These are phyloP conservation scores for Leccinum pellstonianum DNA, from an alignment of 768 basidiomycete genomes.

Conservation along the genomic window DNA sequence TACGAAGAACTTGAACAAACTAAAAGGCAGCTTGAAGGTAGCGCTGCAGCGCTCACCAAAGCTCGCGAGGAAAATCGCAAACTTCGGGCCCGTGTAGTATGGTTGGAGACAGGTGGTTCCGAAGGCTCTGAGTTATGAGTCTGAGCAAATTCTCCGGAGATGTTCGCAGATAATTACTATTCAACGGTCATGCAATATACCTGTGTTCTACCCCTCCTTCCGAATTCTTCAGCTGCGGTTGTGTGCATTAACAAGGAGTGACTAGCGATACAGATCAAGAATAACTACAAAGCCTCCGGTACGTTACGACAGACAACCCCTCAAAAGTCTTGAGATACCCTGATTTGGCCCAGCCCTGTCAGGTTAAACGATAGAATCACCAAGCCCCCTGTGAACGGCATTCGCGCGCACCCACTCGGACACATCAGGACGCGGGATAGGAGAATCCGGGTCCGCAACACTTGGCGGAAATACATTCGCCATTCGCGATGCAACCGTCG, in stretches of 20 bases:
- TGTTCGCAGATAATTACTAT: constrained; percentile 8
- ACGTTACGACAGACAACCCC: neutral
- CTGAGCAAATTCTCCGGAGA: constrained; percentile 17
- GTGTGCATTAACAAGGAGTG: constrained; percentile 1
- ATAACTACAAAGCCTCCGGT: neutral
- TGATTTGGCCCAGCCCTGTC: constrained; percentile 5
- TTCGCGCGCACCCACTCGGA: constrained; percentile 57
- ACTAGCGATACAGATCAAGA: constrained; percentile 15
- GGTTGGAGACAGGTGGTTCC: constrained; percentile 35
- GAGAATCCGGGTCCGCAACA: constrained; percentile 49
- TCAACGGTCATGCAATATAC: neutral
- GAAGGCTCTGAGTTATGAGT: constrained; percentile 33
- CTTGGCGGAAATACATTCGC: constrained; percentile 39
- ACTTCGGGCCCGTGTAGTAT: constrained; percentile 43
- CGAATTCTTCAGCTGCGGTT: constrained; percentile 5
- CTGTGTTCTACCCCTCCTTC: constrained; percentile 17
- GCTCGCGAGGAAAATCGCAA: constrained; percentile 53
- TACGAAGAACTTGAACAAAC: constrained; percentile 49
- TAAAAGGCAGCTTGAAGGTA: constrained; percentile 46
- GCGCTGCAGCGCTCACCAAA: constrained; percentile 42
- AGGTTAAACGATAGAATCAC: constrained; percentile 13
- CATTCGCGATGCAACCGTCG: constrained; percentile 15
- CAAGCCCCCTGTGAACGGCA: constrained; percentile 21
- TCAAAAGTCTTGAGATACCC: constrained; percentile 2
- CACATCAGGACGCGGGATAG: constrained; percentile 51